phyloP scores from a whole-genome alignment of 345 rosid genomes.

The Murraya koenigii region DNA sequence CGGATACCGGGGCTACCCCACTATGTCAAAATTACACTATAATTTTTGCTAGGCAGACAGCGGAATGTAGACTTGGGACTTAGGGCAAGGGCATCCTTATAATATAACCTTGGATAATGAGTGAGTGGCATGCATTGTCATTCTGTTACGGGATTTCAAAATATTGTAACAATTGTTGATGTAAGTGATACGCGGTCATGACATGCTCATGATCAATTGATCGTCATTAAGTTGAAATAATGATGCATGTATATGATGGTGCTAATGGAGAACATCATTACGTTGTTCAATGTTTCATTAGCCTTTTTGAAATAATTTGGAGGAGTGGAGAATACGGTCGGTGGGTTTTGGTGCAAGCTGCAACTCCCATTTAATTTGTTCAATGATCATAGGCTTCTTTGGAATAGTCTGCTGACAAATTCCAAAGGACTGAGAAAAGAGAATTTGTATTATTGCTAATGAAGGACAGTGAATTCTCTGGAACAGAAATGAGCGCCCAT shows the following conservation, averaged over 20 bases:
- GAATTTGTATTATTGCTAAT: background rate
- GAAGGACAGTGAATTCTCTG: background rate
- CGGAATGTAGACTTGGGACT: background rate
- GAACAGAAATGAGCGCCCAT: background rate
- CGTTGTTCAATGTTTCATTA: background rate
- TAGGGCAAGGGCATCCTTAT: too few species aligned
- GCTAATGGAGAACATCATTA: background rate
- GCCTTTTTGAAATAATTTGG: background rate
- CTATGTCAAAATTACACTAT: too few species aligned
- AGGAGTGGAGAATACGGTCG: background rate
- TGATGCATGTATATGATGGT: background rate
- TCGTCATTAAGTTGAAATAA: background rate
- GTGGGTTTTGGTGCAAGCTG: too few species aligned
- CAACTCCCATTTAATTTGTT: too few species aligned
- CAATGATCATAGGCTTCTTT: background rate
- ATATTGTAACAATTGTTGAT: background rate
- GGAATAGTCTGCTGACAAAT: background rate
- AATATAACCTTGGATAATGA: background rate
- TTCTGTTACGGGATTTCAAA: background rate
- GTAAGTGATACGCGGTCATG: background rate
- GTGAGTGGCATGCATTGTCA: constrained; percentile 6
- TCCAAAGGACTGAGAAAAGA: background rate
- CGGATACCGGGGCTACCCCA: too few species aligned
- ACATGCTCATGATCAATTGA: background rate
- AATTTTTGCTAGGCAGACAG: background rate